These are phyloP conservation scores for Kwoniella sp. DNA, from an alignment of 768 basidiomycete species.

Conservation along the genomic window DNA sequence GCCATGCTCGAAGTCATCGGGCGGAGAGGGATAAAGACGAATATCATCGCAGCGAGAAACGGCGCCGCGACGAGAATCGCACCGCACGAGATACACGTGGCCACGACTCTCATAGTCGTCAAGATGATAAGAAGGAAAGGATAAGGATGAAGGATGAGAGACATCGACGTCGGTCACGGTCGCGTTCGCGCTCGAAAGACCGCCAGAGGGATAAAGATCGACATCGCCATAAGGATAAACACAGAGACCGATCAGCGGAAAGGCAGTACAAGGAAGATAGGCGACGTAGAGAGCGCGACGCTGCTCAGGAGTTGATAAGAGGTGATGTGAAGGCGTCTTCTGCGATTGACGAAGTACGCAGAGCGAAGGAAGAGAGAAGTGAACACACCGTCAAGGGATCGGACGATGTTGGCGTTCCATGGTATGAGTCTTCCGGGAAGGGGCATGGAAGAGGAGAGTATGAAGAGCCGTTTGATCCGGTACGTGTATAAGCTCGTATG, in stretches of 20 bases:
- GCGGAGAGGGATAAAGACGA: constrained; percentile 11
- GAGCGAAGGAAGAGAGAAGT: constrained; percentile 4
- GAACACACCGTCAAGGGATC: background rate
- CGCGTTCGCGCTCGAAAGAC: background rate
- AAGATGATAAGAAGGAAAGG: constrained; percentile 1
- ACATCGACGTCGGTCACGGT: background rate
- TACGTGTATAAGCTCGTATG: constrained; percentile 13
- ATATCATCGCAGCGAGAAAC: background rate
- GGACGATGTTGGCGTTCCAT: constrained; percentile 20
- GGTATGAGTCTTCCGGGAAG: constrained; percentile 30
- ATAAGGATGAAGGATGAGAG: background rate
- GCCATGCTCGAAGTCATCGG: background rate
- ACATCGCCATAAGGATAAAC: constrained; percentile 1
- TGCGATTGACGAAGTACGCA: background rate
- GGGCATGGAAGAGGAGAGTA: constrained; percentile 1
- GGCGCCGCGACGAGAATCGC: background rate
- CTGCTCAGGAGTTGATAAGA: constrained; percentile 22
- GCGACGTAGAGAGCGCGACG: constrained; percentile 20
- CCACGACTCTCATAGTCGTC: background rate
- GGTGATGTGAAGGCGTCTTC: background rate
- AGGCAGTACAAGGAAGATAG: constrained; percentile 17
- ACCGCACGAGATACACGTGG: background rate
- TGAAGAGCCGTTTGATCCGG: constrained; percentile 20
- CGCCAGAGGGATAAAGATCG: background rate
- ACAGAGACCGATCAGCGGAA: constrained; percentile 21